Conservation (phyloP, 2,329 filamentous ascomycete genomes). For the Fusarium tupiense region DNA sequence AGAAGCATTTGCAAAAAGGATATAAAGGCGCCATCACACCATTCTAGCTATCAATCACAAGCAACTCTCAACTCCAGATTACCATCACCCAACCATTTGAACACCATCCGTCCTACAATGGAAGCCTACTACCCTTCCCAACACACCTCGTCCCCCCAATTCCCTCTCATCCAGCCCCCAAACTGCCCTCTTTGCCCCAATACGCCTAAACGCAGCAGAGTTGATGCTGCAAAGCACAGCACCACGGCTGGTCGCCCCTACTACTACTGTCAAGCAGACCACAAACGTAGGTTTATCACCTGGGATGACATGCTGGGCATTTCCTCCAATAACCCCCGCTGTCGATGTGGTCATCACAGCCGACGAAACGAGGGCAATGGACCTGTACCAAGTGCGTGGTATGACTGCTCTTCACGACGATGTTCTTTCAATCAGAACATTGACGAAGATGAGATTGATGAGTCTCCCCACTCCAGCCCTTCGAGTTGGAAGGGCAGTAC, state of each 20-base stretch:
- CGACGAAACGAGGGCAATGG: background rate
- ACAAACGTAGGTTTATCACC: background rate
- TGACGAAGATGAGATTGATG: background rate
- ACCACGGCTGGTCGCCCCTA: background rate
- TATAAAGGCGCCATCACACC: background rate
- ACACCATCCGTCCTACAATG: background rate
- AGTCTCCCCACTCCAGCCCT: background rate
- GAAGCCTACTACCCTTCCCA: background rate
- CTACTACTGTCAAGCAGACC: background rate
- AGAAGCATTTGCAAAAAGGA: accelerated
- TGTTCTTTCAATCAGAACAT: background rate
- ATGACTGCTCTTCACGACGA: background rate
- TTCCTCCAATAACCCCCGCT: background rate
- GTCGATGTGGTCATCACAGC: background rate
- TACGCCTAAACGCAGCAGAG: background rate
- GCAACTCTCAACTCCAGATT: accelerated
- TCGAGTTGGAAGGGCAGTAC: background rate
- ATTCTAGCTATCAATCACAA: accelerated
- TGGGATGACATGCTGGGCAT: background rate
- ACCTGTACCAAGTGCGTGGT: background rate
- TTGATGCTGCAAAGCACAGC: background rate
- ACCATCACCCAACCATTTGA: background rate
- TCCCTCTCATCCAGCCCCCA: background rate
- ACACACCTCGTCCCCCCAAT: background rate
- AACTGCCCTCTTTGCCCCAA: background rate